Evolutionary conservation across 495 filamentous ascomycete species (phyloP).

Genomic region (Annulohypoxylon nitens): DNA sequence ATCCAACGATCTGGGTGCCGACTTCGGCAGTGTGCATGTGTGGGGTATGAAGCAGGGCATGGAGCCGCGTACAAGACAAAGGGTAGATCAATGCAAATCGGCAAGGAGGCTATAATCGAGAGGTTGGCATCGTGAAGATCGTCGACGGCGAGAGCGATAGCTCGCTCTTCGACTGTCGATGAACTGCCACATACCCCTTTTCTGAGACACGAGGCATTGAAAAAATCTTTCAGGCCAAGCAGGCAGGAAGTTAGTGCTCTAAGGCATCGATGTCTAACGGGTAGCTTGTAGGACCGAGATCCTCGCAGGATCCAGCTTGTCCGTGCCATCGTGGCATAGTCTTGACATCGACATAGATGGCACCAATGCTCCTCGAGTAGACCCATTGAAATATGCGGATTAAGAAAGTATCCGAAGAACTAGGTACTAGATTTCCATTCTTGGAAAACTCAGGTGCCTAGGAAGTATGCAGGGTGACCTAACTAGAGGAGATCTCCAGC

Average conservation of each 20-base stretch:
- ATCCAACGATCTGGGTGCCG: constrained; percentile 43
- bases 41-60: constrained; percentile 42
- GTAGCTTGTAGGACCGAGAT: constrained; percentile 33
- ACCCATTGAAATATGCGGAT: constrained; percentile 32
- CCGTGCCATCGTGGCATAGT: constrained; percentile 40
- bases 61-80: constrained; percentile 41
- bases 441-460: constrained; percentile 33
- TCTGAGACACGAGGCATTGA: constrained; percentile 8
- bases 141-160: constrained; percentile 33
- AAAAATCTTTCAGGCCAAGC: constrained; percentile 7
- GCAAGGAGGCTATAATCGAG: constrained; percentile 26
- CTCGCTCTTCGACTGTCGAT: constrained; percentile 26
- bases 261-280: constrained; percentile 40
- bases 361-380: constrained; percentile 31
- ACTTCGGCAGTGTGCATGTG: constrained; percentile 48
- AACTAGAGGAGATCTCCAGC: constrained; percentile 40
- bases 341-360: constrained; percentile 25
- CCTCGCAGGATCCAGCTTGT: constrained; percentile 27
- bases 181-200: constrained; percentile 27
- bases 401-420: constrained; percentile 32
- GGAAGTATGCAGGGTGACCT: constrained; percentile 46
- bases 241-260: constrained; percentile 23
- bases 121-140: constrained; percentile 43
- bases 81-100: constrained; percentile 38
- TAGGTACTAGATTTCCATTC: constrained; percentile 34